Evolutionary conservation across 2,329 filamentous ascomycete genomes (phyloP).

Genomic region (Westerdykella sp.): DNA sequence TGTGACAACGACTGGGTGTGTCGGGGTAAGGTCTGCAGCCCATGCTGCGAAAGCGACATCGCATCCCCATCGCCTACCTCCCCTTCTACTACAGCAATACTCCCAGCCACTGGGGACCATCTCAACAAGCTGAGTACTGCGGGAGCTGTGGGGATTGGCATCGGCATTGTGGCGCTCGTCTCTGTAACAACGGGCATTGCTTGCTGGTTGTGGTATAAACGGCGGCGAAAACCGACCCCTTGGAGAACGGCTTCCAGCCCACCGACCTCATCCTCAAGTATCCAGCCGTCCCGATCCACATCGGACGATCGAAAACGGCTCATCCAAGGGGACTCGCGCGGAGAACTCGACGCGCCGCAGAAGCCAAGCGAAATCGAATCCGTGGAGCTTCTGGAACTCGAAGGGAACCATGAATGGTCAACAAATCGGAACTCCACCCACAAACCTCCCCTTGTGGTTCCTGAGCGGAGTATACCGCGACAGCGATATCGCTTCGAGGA

Average conservation of each 20-base stretch:
- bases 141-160: conserved; percentile 22
- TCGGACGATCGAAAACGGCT: conserved; percentile 3
- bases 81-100: neutral
- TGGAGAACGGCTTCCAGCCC: neutral
- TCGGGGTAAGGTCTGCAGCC: conserved; percentile 15
- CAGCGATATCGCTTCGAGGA: conserved; percentile 5
- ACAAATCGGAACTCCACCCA: neutral
- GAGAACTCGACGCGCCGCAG: conserved; percentile 3
- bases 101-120: neutral
- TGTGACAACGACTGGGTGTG: conserved; percentile 24
- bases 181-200: conserved; percentile 15
- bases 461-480: neutral
- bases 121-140: conserved; percentile 11
- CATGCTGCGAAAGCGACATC: conserved; percentile 11
- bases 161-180: conserved; percentile 18
- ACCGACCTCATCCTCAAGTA: too few species aligned
- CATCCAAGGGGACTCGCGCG: neutral
- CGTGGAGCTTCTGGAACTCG: conserved; percentile 10
- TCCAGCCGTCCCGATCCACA: neutral
- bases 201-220: conserved; percentile 18
- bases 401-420: conserved; percentile 4
- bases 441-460: neutral
- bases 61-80: conserved; percentile 6
- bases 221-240: conserved; percentile 6
- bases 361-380: conserved; percentile 7